Percentiles rank a stretch among this genome's conserved stretches.
Conservation (phyloP, 768 basidiomycete species). For the Rhodotorula taiwanensis region DNA sequence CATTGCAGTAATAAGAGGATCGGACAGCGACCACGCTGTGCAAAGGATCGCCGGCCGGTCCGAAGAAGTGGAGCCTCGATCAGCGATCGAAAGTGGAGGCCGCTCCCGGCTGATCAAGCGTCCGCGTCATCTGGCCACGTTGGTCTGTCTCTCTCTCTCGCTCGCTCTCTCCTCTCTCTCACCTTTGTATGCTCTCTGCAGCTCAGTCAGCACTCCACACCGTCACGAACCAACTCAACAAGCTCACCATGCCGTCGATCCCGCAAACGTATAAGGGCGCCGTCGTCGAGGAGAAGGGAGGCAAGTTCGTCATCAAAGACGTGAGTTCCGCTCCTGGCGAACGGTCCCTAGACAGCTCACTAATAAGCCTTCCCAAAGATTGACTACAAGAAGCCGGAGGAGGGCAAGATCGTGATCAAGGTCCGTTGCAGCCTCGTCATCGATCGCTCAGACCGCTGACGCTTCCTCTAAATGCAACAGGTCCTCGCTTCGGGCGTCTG, state of each 20-base stretch:
- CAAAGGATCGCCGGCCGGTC: too few species aligned
- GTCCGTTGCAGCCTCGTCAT: conserved; percentile 6
- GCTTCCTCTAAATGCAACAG: not conserved
- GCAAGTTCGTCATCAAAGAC: conserved; percentile 1
- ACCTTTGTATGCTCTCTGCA: conserved; percentile 21
- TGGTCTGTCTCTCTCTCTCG: conserved; percentile 24
- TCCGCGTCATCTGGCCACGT: not conserved
- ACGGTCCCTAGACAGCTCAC: not conserved
- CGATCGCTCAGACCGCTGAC: not conserved
- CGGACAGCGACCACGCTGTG: too few species aligned
- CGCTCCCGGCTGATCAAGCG: too few species aligned
- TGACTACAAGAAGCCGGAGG: conserved; percentile 12
- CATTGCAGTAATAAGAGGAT: not conserved
- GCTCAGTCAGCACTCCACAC: conserved; percentile 9
- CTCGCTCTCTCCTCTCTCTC: conserved; percentile 30
- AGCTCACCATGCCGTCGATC: not conserved
- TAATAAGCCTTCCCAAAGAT: not conserved
- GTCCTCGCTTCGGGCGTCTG: conserved; percentile 30
- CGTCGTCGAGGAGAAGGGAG: not conserved
- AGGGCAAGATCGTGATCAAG: conserved; percentile 31
- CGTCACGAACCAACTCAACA: not conserved
- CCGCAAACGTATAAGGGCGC: not conserved
- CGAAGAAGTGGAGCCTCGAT: too few species aligned
- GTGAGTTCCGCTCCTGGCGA: not conserved
- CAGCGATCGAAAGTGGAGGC: too few species aligned